phyloP scores from a whole-genome alignment of 306 rosid genomes.

The Ceratonia siliqua region DNA sequence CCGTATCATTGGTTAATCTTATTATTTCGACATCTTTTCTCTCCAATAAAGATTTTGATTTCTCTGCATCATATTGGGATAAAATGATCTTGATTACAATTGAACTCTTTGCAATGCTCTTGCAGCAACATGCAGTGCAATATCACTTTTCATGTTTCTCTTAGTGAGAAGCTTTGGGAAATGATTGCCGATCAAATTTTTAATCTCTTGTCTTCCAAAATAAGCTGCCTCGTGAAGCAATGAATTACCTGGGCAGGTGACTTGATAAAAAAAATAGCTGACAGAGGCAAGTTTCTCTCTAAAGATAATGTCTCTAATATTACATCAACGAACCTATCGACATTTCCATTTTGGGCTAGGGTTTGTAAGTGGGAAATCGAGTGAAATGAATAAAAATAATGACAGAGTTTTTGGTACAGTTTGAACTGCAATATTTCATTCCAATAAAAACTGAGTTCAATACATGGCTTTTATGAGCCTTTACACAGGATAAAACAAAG shows the following conservation, averaged over 20 bases:
- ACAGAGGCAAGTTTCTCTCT: neutral
- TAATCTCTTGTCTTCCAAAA: neutral
- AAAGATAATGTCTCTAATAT: neutral
- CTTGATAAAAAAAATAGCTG: neutral
- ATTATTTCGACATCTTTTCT: neutral
- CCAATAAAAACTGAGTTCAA: too few species aligned
- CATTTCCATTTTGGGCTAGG: neutral
- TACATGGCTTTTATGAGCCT: too few species aligned
- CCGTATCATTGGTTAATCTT: neutral
- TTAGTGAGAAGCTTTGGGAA: neutral
- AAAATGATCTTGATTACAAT: neutral
- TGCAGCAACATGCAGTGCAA: conserved; percentile 21
- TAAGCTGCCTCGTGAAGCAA: conserved; percentile 13
- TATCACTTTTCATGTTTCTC: conserved; percentile 3
- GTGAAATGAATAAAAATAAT: too few species aligned
- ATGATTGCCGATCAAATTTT: neutral
- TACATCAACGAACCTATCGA: neutral
- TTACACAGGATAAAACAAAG: too few species aligned
- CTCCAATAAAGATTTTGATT: neutral
- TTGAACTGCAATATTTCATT: neutral
- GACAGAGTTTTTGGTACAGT: neutral
- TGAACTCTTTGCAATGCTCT: neutral
- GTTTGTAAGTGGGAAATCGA: neutral
- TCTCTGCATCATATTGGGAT: too few species aligned
- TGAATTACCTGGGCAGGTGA: neutral